Conservation (phyloP, 495 filamentous ascomycete genomes). For the Podospora tetraspora region DNA sequence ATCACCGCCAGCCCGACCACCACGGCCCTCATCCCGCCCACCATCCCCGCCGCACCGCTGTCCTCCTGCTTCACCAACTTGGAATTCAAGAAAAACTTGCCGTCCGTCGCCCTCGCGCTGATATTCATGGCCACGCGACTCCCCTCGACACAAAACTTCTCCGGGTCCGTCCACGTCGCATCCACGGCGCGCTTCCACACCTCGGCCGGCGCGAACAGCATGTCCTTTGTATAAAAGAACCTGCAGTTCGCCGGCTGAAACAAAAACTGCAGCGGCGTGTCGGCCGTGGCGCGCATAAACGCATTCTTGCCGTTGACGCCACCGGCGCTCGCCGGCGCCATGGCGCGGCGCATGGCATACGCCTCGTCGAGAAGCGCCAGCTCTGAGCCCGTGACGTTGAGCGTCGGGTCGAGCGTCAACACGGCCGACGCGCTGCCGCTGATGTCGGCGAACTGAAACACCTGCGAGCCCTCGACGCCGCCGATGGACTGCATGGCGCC, state of each 20-base stretch:
- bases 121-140: conserved; percentile 12
- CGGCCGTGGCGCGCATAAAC: conserved; percentile 24
- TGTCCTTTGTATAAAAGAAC: conserved; percentile 48
- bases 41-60: background rate
- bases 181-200: conserved; percentile 46
- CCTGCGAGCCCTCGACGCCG: conserved; percentile 49
- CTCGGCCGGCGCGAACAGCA: conserved; percentile 35
- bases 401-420: conserved; percentile 12
- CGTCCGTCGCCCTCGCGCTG: conserved; percentile 9
- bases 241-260: conserved; percentile 51
- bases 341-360: conserved; percentile 21
- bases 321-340: conserved; percentile 17
- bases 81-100: conserved; percentile 12
- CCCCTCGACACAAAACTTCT: conserved; percentile 19
- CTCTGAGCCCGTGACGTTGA: conserved; percentile 17
- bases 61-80: background rate
- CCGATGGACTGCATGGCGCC: conserved; percentile 54
- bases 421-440: conserved; percentile 11
- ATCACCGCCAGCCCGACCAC: conserved; percentile 1
- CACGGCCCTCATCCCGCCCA: background rate
- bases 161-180: conserved; percentile 65
- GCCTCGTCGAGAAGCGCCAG: conserved; percentile 17
- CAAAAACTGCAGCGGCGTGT: conserved; percentile 47
- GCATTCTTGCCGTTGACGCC: conserved; percentile 35
- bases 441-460: conserved; percentile 24